Evolutionary conservation across 1,284 basidiomycete species (phyloP), one percentile per base, ranked within the genome.

Genomic region (Puccinia brachypodii): DNA sequence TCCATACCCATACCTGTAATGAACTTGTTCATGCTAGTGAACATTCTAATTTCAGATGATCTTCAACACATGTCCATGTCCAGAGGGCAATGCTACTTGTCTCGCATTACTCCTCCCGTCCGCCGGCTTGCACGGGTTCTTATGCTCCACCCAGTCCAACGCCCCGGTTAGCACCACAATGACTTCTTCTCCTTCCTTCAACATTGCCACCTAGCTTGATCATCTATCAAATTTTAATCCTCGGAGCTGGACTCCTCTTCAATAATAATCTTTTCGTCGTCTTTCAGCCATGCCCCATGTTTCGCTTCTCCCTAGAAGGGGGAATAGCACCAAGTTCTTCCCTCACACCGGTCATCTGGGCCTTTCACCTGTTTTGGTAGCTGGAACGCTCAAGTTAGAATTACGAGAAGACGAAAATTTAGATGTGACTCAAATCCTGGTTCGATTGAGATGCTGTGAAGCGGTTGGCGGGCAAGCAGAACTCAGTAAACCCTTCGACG

Each of bases 391-490:
- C 66, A 88, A 90, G 84, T 92, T 91, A 66, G 90, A 88, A 83
- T 88, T 91, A 82, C 92, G 90, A 53, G 92, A 76, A 7, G 87
- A 88, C 62, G 92, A 91, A 86, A 89, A 88, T 22, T 87, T 93
- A 76, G 89, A 87, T 3, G 91, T 92, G 83, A 90, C 89, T 83
- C 89, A 89, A 64, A 87, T 94, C 84, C 88, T 89, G 79, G 88
- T 94, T 84, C 89, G 91, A 50, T 89, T 94, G 74, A 89, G 92
- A 60, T 94, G 93, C 87, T 92, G 93, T 85, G 93, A 94, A 87
- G 89, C 90, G 58, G 90, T 92, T 66, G 87, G 91, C 14, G 40
- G 58, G 6, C 74, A 76, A 28, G 42, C 47, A 25, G 7, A 36
- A 11, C 38, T 58, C 56, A 47, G 31, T 42, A 76, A 31, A 14